These are phyloP conservation scores for Alternaria alternata DNA, from an alignment of 2,329 filamentous ascomycete species.

Conservation along the genomic window DNA sequence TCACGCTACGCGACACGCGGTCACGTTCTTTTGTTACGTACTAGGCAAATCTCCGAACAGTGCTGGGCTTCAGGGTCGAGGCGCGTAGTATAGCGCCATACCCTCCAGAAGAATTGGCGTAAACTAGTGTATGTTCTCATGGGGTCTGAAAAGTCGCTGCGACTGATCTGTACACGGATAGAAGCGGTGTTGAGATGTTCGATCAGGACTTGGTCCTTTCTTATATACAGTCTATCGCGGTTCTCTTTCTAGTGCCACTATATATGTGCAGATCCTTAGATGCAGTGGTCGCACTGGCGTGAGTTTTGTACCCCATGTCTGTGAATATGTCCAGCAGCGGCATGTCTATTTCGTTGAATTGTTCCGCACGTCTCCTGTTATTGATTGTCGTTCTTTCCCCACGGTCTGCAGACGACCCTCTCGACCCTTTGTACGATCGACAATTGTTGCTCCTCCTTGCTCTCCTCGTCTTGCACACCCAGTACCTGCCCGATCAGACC, in stretches of 20 bases:
- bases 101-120: background rate
- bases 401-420: conserved; percentile 19
- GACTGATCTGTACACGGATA: background rate
- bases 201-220: background rate
- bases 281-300: background rate
- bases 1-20: conserved; percentile 23
- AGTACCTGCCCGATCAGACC: conserved; percentile 79
- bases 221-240: conserved; percentile 10
- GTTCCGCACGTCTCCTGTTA: conserved; percentile 8
- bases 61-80: background rate
- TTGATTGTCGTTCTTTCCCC: conserved; percentile 19
- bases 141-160: background rate
- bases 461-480: conserved; percentile 62
- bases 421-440: conserved; percentile 22
- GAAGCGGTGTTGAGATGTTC: background rate
- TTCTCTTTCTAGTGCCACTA: background rate
- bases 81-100: background rate
- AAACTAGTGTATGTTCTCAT: background rate
- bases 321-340: background rate
- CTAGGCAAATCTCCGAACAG: background rate
- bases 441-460: conserved; percentile 22
- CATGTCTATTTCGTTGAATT: background rate
- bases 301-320: background rate
- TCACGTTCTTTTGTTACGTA: conserved; percentile 18
- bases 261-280: conserved; percentile 4